A percentile compares a stretch with the other conserved stretches of the same genome.
Conservation (phyloP, 257 asterid species). For the Solanum tarijense region DNA sequence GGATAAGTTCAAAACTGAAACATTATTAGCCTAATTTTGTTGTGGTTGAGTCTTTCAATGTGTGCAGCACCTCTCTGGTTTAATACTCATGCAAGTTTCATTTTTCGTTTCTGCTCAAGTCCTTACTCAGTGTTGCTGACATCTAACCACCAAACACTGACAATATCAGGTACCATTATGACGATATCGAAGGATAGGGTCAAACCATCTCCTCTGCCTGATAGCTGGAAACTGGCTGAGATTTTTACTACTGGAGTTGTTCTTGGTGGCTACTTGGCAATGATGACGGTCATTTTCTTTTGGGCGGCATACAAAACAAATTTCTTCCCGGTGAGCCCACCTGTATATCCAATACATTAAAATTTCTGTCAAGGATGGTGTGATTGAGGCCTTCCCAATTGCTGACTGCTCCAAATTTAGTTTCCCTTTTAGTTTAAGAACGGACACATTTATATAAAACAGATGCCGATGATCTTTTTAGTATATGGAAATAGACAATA, state of each 20-base stretch:
- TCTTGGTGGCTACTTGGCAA: conserved; percentile 27
- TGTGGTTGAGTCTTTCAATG: background rate
- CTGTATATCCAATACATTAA: background rate
- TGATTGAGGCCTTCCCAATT: background rate
- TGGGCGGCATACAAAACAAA: conserved; percentile 89
- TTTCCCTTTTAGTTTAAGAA: background rate
- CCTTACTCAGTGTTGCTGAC: background rate
- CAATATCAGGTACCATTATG: conserved; percentile 26
- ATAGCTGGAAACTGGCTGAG: conserved; percentile 37
- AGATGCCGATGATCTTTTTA: background rate
- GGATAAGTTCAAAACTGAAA: background rate
- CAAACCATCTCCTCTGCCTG: conserved; percentile 32
- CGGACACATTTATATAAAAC: background rate
- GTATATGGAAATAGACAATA: background rate
- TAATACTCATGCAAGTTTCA: background rate
- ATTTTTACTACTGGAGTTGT: conserved; percentile 28
- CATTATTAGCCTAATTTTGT: background rate
- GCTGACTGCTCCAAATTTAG: background rate
- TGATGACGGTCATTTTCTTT: conserved; percentile 76
- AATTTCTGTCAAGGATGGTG: background rate
- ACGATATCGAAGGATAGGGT: conserved; percentile 35
- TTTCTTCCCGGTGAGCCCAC: conserved; percentile 67
- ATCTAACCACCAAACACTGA: background rate
- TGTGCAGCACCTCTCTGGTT: background rate
- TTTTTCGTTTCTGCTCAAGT: background rate